phyloP scores from a whole-genome alignment of 352 stramenopile species.

The Globisporangium sylvaticum region DNA sequence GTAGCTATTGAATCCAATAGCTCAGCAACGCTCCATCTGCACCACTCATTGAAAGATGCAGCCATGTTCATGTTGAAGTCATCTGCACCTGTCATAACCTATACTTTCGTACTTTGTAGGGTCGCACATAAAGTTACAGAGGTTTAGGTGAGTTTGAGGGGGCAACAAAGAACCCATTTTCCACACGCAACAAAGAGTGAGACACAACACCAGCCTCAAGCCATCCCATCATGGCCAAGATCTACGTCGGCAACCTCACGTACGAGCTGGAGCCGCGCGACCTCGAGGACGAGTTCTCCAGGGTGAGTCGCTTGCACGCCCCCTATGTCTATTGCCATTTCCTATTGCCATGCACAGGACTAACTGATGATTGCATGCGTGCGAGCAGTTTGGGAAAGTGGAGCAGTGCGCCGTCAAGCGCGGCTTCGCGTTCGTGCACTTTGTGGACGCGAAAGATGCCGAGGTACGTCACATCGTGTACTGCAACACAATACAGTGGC shows the following conservation, averaged over 20 bases:
- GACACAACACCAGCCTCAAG: not conserved
- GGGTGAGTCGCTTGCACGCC: constrained; percentile 16
- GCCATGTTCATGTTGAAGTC: not conserved
- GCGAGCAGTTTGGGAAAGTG: constrained; percentile 36
- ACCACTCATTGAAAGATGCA: no score
- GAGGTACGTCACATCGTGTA: no score
- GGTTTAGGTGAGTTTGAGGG: not conserved
- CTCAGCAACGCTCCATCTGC: no score
- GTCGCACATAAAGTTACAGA: not conserved
- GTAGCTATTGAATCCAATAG: no score
- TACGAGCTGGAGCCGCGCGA: constrained; percentile 44
- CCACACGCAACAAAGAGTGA: not conserved
- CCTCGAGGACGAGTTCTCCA: constrained; percentile 45
- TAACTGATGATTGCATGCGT: not conserved
- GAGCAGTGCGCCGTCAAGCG: constrained; percentile 49
- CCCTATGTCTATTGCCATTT: not conserved
- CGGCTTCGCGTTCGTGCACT: constrained; percentile 59
- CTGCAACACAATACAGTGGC: not conserved
- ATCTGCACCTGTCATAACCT: not conserved
- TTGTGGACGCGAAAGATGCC: constrained; percentile 37
- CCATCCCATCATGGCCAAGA: constrained; percentile 61
- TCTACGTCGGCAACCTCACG: constrained; percentile 65
- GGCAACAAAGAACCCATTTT: not conserved
- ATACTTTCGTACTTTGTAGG: constrained; percentile 2
- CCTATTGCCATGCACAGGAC: no score